These are phyloP conservation scores for Haematococcus sp. DNA, from an alignment of 139 green algal species.

Conservation along the genomic window DNA sequence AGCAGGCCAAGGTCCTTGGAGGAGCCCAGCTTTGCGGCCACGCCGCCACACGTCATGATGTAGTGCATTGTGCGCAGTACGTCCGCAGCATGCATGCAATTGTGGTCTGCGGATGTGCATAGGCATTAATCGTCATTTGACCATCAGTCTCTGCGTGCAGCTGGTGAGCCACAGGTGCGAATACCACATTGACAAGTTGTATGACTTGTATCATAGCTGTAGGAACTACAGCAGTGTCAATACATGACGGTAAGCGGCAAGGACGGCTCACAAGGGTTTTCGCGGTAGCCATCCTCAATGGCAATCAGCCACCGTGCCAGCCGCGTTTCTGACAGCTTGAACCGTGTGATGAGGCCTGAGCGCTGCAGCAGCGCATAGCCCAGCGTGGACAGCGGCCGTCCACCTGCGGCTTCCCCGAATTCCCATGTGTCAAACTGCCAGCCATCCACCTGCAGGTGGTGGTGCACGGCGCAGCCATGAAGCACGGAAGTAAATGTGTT, in stretches of 20 bases:
- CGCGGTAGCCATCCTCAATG: conserved; percentile 32
- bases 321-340: background rate
- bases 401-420: conserved; percentile 28
- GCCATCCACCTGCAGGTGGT: conserved; percentile 6
- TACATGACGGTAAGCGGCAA: background rate
- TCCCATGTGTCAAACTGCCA: conserved; percentile 47
- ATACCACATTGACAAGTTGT: no score
- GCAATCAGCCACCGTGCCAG: conserved; percentile 8
- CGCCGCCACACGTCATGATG: conserved; percentile 24
- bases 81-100: conserved; percentile 47
- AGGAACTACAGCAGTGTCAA: no score
- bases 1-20: background rate
- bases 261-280: no score
- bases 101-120: conserved; percentile 42
- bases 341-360: conserved; percentile 9
- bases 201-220: no score
- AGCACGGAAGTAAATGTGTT: no score
- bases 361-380: conserved; percentile 41
- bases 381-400: conserved; percentile 31
- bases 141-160: no score
- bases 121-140: no score
- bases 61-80: conserved; percentile 55
- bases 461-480: no score
- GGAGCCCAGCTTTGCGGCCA: background rate
- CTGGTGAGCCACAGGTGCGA: no score